Evolutionary conservation across 2,329 filamentous ascomycete genomes (phyloP).

Genomic region (Macrophomina tecta): DNA sequence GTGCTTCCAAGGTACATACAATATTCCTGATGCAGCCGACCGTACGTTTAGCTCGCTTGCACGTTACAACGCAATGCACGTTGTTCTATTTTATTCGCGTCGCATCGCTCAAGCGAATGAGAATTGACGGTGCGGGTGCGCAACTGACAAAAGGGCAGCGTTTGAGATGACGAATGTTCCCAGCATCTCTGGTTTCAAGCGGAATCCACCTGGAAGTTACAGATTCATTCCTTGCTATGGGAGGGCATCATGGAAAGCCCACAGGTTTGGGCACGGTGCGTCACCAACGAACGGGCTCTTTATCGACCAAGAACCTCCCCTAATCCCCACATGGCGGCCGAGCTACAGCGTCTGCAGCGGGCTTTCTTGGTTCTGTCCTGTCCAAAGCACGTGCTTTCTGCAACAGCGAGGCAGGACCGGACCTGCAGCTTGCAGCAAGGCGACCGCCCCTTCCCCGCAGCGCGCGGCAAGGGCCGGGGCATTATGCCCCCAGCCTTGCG

Average conservation of each 20-base stretch:
- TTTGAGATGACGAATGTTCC: conserved; percentile 11
- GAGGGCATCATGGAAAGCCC: not conserved
- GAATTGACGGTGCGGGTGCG: not conserved
- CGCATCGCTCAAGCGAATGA: not conserved
- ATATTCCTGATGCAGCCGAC: not conserved
- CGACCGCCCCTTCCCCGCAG: conserved; percentile 11
- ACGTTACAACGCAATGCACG: conserved; percentile 3
- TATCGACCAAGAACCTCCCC: not conserved
- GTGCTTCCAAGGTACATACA: not conserved
- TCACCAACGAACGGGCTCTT: conserved; percentile 1
- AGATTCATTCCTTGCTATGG: not conserved
- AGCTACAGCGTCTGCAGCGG: conserved; percentile 1
- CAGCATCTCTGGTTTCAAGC: not conserved
- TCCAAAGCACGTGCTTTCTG: not conserved
- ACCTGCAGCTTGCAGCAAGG: conserved; percentile 18
- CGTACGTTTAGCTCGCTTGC: not conserved
- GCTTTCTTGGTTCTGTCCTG: not conserved
- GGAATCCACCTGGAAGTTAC: not conserved
- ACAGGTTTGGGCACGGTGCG: not conserved
- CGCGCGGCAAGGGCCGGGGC: conserved; percentile 7
- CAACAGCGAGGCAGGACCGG: not conserved
- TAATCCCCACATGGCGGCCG: not conserved
- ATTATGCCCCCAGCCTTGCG: not conserved
- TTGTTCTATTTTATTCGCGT: not conserved
- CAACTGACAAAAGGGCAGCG: not conserved